These are phyloP conservation scores for Didymella lethalis DNA, from an alignment of 2,329 filamentous ascomycete species.

Conservation along the genomic window DNA sequence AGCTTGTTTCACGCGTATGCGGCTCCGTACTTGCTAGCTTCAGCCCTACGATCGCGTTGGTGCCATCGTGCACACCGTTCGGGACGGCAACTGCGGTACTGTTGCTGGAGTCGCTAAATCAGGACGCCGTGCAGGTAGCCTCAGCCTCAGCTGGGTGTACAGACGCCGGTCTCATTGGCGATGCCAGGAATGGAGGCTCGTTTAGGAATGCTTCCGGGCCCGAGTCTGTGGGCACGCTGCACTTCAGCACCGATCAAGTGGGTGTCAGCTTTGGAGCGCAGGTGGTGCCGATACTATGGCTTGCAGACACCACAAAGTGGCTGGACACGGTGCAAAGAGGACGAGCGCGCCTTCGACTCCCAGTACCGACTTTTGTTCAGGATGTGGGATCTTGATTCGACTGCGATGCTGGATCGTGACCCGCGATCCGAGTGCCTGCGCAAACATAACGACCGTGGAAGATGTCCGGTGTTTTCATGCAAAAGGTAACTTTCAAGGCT, in stretches of 20 bases:
- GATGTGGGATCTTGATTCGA: not conserved
- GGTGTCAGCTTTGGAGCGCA: constrained; percentile 12
- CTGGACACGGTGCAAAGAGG: not conserved
- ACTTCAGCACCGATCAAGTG: constrained; percentile 8
- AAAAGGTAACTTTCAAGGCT: not conserved
- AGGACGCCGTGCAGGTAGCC: not conserved
- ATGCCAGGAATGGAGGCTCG: not conserved
- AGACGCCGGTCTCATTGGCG: constrained; percentile 2
- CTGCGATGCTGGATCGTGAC: not conserved
- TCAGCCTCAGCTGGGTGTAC: constrained; percentile 10
- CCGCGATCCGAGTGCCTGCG: not conserved
- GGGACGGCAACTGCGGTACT: not conserved
- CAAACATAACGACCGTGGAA: not conserved
- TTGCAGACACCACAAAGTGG: not conserved
- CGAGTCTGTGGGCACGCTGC: not conserved
- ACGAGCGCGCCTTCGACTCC: not conserved
- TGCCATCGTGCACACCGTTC: not conserved
- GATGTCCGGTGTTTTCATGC: not conserved
- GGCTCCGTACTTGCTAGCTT: constrained; percentile 9
- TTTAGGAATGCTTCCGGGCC: not conserved
- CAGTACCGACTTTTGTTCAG: not conserved
- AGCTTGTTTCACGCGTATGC: constrained; percentile 9
- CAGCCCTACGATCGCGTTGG: constrained; percentile 3
- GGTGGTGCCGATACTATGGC: constrained; percentile 6
- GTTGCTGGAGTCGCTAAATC: not conserved